Base-by-base conservation (phyloP, 2,329 filamentous ascomycete genomes). In the Colletotrichum endophyticum region DNA sequence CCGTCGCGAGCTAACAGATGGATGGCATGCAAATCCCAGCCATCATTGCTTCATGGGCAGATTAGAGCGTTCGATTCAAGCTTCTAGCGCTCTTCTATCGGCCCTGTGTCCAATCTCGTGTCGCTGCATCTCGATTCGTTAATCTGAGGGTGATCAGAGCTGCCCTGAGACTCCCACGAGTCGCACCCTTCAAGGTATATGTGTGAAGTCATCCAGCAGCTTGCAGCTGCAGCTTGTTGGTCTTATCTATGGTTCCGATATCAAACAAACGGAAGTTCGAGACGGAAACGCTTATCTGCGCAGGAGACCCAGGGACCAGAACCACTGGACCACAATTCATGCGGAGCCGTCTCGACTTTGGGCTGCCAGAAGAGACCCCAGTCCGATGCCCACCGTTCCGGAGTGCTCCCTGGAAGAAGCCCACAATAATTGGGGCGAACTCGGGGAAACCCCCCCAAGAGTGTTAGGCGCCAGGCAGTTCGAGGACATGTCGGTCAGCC, bases 21-120 rank as follows among this genome's bases (percentile, higher is more conserved):
- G 59, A n/a, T 66, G 72, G 57, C 70, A 69, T 69, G 70, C 73
- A 32, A 19, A 73, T 56, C 70, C 62, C 63, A 34, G 57, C 57
- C 53, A 49, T 27, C 56, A 30, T 22, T 28, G 49, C 68, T 30
- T 67, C 62, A 15, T n/a, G 27, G 44, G 16, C 25, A 66, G 39
- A 66, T 67, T 28, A 66, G 49, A 44, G 16, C 63, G 56, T 76
- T 76, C 73, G 32, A 57, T 68, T 49, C 39, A 27, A 28, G 19
- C 63, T 76, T 76, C 73, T 76, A 76, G 73, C 70, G 73, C 27
- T 34, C 28, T 73, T 76, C 73, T 25, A 68, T 49, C 57, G 57
- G 70, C 39, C 57, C 68, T 61, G 22, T 22, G 15, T 62, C 63
- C 32, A 61, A 69, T 68, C 30, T 49, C 69, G 66, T 34, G n/a